Evolutionary conservation across 495 filamentous ascomycete species (phyloP), one percentile per base, ranked within the genome.

Genomic region (Aspergillus steynii): DNA sequence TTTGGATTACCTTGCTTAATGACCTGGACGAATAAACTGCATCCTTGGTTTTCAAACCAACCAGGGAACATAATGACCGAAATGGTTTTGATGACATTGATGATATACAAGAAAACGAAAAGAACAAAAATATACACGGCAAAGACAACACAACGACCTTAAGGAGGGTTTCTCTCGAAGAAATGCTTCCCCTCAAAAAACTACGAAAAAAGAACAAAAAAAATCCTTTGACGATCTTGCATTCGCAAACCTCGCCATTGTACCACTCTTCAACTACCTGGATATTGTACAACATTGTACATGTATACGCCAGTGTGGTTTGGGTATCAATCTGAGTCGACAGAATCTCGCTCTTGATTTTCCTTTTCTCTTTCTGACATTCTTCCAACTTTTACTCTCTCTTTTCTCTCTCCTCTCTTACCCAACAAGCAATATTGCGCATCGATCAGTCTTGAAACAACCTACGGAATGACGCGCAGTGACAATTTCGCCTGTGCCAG

Each of bases 71-170:
- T 73, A 60, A 77, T 67, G 72, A 78, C 74, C 69, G 74, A 69
- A 68, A 75, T 68, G 70, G 71, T 69, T 67, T 68, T 73, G 57
- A 78, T 64, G 75, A 78, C 64, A 69, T 68, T 77, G 69, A 78
- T 55, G 75, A 78, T 66, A 71, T 57, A 58, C 32, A 28, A 63
- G 54, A 51, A 57, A 55, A 59, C 42, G 20, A 26, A 51, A 12
- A 52, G 1, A 49, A 50, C 5, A 45, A 52, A 50, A 37, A 50
- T 29, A 59, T 27, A 37, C 29, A 42, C 37, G 37, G 12, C 37
- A 45, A 59, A 48, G 53, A 55, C 53, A 56, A 29, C 51, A 26
- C n/a, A 60, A 20, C 46, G 56, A 42, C 9, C 1, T 42, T 14
- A 15, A 42, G 37, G 14, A 42, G 37, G 37, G 37, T 42, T 42